Conservation (phyloP, 352 stramenopile genomes). For the Pythium angustatum region DNA sequence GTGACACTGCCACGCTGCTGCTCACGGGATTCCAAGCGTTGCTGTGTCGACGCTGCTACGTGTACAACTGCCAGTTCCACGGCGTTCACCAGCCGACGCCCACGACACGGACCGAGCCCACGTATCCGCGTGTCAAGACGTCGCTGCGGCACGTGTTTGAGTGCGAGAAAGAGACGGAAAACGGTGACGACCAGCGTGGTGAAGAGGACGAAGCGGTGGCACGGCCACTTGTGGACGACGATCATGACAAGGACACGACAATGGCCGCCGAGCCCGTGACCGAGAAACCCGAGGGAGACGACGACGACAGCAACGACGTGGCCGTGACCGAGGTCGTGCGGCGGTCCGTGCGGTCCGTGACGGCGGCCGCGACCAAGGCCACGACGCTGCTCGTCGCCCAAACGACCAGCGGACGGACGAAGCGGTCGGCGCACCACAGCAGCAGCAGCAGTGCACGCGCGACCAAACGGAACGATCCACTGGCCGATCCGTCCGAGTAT, state of each 20-base stretch:
- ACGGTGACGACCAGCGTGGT: background rate
- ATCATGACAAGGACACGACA: background rate
- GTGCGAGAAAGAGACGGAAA: background rate
- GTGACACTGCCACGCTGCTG: conserved; percentile 19
- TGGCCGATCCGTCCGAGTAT: conserved; percentile 57
- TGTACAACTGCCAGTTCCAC: conserved; percentile 78
- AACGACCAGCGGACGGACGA: conserved; percentile 2
- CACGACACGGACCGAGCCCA: conserved; percentile 49
- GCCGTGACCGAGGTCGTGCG: conserved; percentile 10
- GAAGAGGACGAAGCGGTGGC: background rate
- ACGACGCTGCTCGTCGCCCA: conserved; percentile 18
- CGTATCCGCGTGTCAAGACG: conserved; percentile 55
- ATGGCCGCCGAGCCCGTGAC: background rate
- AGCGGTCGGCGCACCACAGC: no score
- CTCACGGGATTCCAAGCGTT: conserved; percentile 48
- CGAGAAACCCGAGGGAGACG: background rate
- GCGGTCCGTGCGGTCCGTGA: conserved; percentile 23
- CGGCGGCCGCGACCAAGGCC: conserved; percentile 20
- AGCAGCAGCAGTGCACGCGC: background rate
- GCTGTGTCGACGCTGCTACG: conserved; percentile 76
- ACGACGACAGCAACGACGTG: no score
- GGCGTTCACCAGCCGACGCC: conserved; percentile 53
- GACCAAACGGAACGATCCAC: conserved; percentile 28
- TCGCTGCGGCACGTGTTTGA: conserved; percentile 25
- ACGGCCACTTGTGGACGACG: conserved; percentile 31